Evolutionary conservation across 305 asterid genomes (phyloP).

Genomic region (Plantago lanceolata): DNA sequence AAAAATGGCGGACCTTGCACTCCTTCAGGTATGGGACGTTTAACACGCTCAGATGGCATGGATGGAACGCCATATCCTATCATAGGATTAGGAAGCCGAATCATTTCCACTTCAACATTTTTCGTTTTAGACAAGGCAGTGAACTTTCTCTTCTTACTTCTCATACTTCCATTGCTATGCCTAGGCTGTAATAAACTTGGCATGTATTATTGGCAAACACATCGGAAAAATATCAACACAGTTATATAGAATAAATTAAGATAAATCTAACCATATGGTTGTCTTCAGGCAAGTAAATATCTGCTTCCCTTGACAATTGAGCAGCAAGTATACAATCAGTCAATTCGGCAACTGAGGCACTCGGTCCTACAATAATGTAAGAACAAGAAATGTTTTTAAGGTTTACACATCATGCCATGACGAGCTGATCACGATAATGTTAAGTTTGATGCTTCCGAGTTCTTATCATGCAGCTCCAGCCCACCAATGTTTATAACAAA

Average conservation of each 20-base stretch:
- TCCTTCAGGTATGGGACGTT: constrained; percentile 49
- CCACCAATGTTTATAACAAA: too few relatives aligned
- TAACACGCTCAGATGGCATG: constrained; percentile 23
- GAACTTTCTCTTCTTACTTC: constrained; percentile 50
- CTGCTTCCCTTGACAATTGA: constrained; percentile 44
- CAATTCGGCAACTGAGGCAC: constrained; percentile 47
- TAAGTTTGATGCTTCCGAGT: not conserved
- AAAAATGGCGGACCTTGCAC: constrained; percentile 78
- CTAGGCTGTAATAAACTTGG: constrained; percentile 11
- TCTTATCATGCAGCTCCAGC: not conserved
- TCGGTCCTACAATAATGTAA: constrained; percentile 49
- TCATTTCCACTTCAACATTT: constrained; percentile 30
- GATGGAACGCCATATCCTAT: constrained; percentile 76
- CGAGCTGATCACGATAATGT: not conserved
- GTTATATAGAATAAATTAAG: not conserved
- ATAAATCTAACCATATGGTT: constrained; percentile 4
- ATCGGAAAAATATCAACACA: not conserved
- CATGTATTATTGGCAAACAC: not conserved
- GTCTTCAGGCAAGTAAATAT: constrained; percentile 3
- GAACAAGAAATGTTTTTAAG: constrained; percentile 15
- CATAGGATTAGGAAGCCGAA: constrained; percentile 84
- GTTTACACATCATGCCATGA: not conserved
- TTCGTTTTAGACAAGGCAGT: constrained; percentile 25
- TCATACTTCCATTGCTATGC: constrained; percentile 27
- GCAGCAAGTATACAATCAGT: constrained; percentile 79